Conservation (phyloP, 352 stramenopile genomes). For the Discostella stelligera region DNA sequence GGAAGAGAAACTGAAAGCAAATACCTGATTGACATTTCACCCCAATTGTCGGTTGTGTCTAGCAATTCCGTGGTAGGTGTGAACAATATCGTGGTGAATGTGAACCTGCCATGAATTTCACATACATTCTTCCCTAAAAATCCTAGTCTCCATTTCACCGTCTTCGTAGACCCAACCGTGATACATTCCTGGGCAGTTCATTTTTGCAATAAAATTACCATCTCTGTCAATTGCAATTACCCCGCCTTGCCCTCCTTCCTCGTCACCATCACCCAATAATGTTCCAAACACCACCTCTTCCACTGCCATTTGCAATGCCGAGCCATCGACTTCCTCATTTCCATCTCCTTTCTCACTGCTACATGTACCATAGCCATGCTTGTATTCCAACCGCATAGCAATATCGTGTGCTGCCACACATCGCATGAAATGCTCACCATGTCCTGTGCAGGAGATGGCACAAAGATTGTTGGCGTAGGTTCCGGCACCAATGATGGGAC, state of each 20-base stretch:
- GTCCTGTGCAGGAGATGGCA: constrained; percentile 38
- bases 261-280: constrained; percentile 13
- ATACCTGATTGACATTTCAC: no score
- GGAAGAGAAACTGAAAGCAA: background rate
- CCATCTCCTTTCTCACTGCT: background rate
- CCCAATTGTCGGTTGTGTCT: no score
- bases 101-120: no score
- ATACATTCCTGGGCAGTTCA: constrained; percentile 46
- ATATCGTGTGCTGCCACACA: constrained; percentile 39
- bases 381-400: constrained; percentile 35
- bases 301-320: constrained; percentile 29
- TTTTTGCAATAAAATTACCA: constrained; percentile 34
- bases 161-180: constrained; percentile 42
- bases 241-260: constrained; percentile 28
- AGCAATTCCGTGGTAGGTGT: no score
- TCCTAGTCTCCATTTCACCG: constrained; percentile 31
- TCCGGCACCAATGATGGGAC: constrained; percentile 40
- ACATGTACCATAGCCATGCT: constrained; percentile 20
- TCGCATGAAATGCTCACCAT: constrained; percentile 43
- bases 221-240: constrained; percentile 36
- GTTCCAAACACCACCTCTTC: constrained; percentile 33
- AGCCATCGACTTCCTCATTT: background rate
- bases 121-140: constrained; percentile 29
- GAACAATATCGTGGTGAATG: no score
- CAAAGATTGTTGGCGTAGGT: constrained; percentile 38